Evolutionary conservation across 2,329 filamentous ascomycete genomes (phyloP).

Genomic region (Pseudocercospora pini-densiflorae): DNA sequence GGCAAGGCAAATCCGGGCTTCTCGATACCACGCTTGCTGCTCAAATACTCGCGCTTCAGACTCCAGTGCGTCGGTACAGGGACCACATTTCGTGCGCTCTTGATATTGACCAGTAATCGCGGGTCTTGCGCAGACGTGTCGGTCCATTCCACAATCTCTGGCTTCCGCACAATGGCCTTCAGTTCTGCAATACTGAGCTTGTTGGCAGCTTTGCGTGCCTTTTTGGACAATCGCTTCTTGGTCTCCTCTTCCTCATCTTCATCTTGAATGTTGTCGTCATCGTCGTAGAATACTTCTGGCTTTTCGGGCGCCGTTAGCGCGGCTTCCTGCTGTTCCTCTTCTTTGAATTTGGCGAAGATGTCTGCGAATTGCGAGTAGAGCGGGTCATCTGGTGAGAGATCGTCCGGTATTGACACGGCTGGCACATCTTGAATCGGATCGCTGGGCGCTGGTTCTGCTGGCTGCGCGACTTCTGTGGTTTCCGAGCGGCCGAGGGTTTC

Average conservation of each 20-base stretch:
- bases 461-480: conserved; percentile 33
- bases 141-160: conserved; percentile 97
- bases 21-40: conserved; percentile 94
- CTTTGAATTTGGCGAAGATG: conserved; percentile 80
- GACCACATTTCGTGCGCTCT: conserved; percentile 91
- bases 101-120: conserved; percentile 87
- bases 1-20: conserved; percentile 92
- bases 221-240: conserved; percentile 80
- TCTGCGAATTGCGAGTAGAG: conserved; percentile 82
- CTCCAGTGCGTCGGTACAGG: conserved; percentile 95
- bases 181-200: conserved; percentile 94
- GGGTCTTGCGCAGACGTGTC: conserved; percentile 92
- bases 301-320: conserved; percentile 72
- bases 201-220: conserved; percentile 88
- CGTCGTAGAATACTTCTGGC: conserved; percentile 80
- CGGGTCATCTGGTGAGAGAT: conserved; percentile 59
- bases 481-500: conserved; percentile 35
- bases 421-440: conserved; percentile 35
- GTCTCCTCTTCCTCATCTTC: conserved; percentile 73
- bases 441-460: conserved; percentile 33
- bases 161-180: conserved; percentile 87
- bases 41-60: conserved; percentile 94
- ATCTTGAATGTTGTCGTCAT: conserved; percentile 85
- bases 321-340: conserved; percentile 53
- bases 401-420: conserved; percentile 29